Percentiles rank a stretch among this genome's conserved stretches.
These are phyloP conservation scores for Alopecurus myosuroides DNA, from an alignment of 176 grass and related monocot species.

Conservation along the genomic window DNA sequence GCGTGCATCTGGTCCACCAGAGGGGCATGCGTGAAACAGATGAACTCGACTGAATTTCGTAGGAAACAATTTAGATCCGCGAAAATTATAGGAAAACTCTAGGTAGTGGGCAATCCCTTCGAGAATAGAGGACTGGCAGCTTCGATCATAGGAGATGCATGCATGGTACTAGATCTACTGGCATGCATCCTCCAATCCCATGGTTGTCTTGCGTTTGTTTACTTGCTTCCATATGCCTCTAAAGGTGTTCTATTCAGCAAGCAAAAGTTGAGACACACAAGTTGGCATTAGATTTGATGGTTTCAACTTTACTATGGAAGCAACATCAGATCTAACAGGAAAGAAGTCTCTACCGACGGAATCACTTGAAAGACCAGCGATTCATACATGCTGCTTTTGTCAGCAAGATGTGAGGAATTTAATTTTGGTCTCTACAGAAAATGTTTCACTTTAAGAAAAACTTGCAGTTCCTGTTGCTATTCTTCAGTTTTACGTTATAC, in stretches of 20 bases:
- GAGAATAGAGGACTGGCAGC: neutral
- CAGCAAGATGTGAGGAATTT: neutral
- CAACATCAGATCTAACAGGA: neutral
- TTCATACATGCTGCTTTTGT: neutral
- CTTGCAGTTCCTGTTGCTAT: neutral
- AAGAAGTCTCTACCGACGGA: neutral
- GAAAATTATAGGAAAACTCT: neutral
- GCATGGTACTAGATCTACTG: neutral
- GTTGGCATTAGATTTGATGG: neutral
- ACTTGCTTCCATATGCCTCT: constrained; percentile 26
- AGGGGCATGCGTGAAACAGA: neutral
- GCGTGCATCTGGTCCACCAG: neutral
- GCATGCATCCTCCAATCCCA: constrained; percentile 22
- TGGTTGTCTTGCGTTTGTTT: constrained; percentile 14
- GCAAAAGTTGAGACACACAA: constrained; percentile 9
- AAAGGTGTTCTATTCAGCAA: constrained; percentile 24
- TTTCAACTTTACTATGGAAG: constrained; percentile 22
- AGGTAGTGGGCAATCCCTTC: neutral
- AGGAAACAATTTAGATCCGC: neutral
- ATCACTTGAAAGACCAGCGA: neutral
- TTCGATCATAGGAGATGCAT: neutral
- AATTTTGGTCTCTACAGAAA: neutral
- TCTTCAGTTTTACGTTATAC: neutral
- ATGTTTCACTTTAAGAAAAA: neutral
- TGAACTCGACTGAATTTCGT: neutral